Evolutionary conservation across 2,329 filamentous ascomycete genomes (phyloP), one percentile per base, ranked within the genome.

Genomic region (Pseudogymnoascus sp.): DNA sequence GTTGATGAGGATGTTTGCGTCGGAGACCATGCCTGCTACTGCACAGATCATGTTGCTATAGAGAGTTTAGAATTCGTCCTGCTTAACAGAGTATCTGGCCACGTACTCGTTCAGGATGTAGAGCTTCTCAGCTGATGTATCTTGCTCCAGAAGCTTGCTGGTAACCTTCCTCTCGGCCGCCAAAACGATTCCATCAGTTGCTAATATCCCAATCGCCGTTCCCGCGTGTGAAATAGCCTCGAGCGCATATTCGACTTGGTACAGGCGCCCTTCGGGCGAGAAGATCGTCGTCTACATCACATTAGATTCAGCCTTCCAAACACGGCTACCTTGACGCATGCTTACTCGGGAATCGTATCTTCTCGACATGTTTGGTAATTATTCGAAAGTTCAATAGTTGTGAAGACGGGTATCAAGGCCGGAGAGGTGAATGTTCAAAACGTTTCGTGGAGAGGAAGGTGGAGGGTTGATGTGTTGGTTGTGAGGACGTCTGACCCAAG

Each of bases 1-100:
- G 82, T 99, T 99, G 86, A 99, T 99, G 75, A 99, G 91, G 76
- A 99, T 99, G 81, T 99, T 99, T 76, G 94, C 94, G 74, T 99
- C 94, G 72, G 94, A 94, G 50, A 92, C 99, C 93, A 99, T 97
- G 73, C 94, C 94, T 70, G 94, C 94, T 63, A 99, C 94, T 64
- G 94, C 94, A 77, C 92, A 97, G 77, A 99, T 97, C 95, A 99
- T 99, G 81, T 99, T 99, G 80, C 93, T 97, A 35, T 11, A 39
- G 6, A 57, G 59, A 18, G 7, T 39, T 68, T 62, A 67, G 64
- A 38, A 62, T 58, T 32, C 61, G 35, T 58, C 61, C 50, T 61
- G 28, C 28, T 34, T 5, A 20, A 34, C 28, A 34, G 61, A 28
- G 6, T 60, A 35, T 57, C 8, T 39, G 22, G 43, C 62, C 32